Percentiles rank a stretch among this genome's conserved stretches.
Evolutionary conservation across 306 rosid genomes (phyloP).

Genomic region (Bauhinia variegata): DNA sequence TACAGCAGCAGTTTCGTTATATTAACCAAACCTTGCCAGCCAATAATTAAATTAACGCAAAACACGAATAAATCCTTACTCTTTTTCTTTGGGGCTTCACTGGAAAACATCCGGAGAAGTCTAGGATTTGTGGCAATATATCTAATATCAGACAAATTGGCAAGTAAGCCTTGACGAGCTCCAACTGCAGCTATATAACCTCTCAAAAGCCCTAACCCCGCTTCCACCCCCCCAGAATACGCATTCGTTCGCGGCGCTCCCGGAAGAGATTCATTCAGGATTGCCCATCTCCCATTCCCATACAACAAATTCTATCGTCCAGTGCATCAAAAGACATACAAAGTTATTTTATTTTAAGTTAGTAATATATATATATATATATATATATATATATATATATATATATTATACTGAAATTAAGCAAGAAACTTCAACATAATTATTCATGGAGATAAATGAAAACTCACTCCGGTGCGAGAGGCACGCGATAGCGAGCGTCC

Average conservation of each 20-base stretch:
- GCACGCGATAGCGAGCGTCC: constrained; percentile 74
- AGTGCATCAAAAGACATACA: background rate
- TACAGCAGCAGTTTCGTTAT: background rate
- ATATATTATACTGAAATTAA: background rate
- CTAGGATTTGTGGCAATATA: constrained; percentile 63
- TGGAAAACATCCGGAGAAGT: constrained; percentile 63
- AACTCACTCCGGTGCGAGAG: constrained; percentile 58
- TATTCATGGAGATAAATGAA: background rate
- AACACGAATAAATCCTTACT: constrained; percentile 49
- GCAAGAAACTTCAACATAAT: background rate
- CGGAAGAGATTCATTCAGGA: constrained; percentile 36
- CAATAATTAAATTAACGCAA: background rate
- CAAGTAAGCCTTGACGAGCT: constrained; percentile 38
- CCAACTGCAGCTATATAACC: constrained; percentile 55
- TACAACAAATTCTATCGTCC: constrained; percentile 54
- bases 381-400: too few relatives aligned
- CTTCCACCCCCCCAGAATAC: constrained; percentile 47
- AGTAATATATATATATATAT: too few relatives aligned
- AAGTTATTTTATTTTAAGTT: background rate
- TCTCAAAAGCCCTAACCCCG: constrained; percentile 64
- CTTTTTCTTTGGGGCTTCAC: constrained; percentile 86
- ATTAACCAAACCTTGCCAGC: background rate
- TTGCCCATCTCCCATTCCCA: constrained; percentile 55
- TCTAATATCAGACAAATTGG: constrained; percentile 54
- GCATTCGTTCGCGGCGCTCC: constrained; percentile 45